A percentile compares a stretch with the other conserved stretches of the same genome.
These are phyloP conservation scores for Dictyostelium citrinum DNA, from an alignment of 78 protist genomes.

Conservation along the genomic window DNA sequence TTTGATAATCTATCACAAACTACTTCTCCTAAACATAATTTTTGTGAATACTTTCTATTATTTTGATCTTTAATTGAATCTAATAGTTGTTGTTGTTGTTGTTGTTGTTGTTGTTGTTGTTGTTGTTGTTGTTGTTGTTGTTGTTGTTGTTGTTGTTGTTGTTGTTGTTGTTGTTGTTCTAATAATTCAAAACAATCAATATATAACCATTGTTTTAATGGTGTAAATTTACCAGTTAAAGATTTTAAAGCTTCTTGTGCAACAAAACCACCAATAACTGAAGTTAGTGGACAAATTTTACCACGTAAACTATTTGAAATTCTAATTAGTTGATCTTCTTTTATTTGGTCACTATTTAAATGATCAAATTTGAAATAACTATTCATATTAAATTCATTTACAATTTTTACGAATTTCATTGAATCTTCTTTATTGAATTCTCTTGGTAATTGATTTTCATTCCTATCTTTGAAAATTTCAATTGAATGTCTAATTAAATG, in stretches of 20 bases:
- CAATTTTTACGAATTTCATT: slow-evolving; percentile 14
- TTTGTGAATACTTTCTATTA: slow-evolving; percentile 40
- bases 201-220: slow-evolving; percentile 94
- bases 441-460: slow-evolving; percentile 73
- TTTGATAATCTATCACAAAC: slow-evolving; percentile 22
- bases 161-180: not conserved
- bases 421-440: slow-evolving; percentile 72
- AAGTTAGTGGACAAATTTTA: slow-evolving; percentile 81
- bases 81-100: too few relatives aligned
- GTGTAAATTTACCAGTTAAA: slow-evolving; percentile 95
- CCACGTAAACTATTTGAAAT: slow-evolving; percentile 79
- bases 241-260: slow-evolving; percentile 98
- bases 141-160: not conserved
- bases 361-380: not conserved
- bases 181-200: slow-evolving; percentile 32
- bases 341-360: not conserved
- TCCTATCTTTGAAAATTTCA: slow-evolving; percentile 4
- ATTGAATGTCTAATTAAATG: slow-evolving; percentile 87
- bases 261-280: slow-evolving; percentile 90
- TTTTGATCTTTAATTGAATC: not conserved
- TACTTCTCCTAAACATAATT: slow-evolving; percentile 39
- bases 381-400: not conserved
- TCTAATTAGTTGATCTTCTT: slow-evolving; percentile 54
- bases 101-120: too few relatives aligned
- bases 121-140: not conserved